Percentiles rank a stretch among this genome's conserved stretches.
phyloP scores from a whole-genome alignment of 2,329 filamentous ascomycete genomes.

The Bipolaris oryzae region DNA sequence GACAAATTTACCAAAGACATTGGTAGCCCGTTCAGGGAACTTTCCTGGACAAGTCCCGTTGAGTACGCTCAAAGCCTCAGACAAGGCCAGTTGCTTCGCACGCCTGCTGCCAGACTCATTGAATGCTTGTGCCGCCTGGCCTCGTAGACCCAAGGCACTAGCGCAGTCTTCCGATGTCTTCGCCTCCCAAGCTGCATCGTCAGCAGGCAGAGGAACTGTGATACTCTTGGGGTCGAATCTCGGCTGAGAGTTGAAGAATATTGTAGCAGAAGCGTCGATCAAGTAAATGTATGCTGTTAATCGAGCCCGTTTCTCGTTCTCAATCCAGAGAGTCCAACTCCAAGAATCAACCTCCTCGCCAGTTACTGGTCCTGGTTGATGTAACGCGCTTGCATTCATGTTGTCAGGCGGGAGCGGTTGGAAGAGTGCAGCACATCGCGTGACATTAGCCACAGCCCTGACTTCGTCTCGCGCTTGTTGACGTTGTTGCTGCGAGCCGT shows the following conservation, averaged over 20 bases:
- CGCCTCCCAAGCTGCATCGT: slow-evolving; percentile 78
- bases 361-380: slow-evolving; percentile 58
- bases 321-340: slow-evolving; percentile 70
- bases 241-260: slow-evolving; percentile 73
- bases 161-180: slow-evolving; percentile 64
- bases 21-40: slow-evolving; percentile 70
- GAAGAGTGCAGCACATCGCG: slow-evolving; percentile 63
- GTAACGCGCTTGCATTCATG: slow-evolving; percentile 63
- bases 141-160: slow-evolving; percentile 67
- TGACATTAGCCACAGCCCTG: slow-evolving; percentile 62
- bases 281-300: slow-evolving; percentile 70
- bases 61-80: slow-evolving; percentile 65
- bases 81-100: slow-evolving; percentile 68
- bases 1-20: slow-evolving; percentile 74
- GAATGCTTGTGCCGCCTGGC: slow-evolving; percentile 60
- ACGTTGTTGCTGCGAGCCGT: slow-evolving; percentile 70
- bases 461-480: slow-evolving; percentile 67
- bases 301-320: slow-evolving; percentile 72
- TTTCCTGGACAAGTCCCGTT: slow-evolving; percentile 63
- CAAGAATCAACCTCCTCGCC: slow-evolving; percentile 60
- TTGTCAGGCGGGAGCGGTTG: slow-evolving; percentile 58
- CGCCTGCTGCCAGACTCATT: slow-evolving; percentile 69
- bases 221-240: slow-evolving; percentile 69
- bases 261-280: slow-evolving; percentile 67
- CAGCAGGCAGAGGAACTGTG: slow-evolving; percentile 69